Conservation (phyloP, 768 basidiomycete genomes). For the Mycena albidolilacea region DNA sequence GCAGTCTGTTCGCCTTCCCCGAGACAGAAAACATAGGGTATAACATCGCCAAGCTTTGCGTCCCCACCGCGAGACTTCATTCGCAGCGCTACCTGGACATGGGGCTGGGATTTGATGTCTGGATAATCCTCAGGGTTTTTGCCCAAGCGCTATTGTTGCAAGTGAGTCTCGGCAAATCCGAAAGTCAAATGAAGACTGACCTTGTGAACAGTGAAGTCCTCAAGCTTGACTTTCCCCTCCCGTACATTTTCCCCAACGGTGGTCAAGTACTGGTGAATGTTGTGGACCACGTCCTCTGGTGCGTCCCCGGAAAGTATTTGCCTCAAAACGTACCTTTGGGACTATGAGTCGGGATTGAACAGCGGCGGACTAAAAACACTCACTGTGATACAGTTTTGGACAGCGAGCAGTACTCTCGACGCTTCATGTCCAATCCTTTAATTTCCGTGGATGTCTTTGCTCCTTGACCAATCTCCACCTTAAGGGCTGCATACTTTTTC, state of each 20-base stretch:
- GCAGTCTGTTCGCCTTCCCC: slow-evolving; percentile 79
- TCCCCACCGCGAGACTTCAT: slow-evolving; percentile 89
- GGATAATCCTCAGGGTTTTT: slow-evolving; percentile 99
- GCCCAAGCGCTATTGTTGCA: slow-evolving; percentile 80
- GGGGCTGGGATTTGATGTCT: slow-evolving; percentile 94
- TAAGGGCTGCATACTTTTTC: slow-evolving; percentile 99
- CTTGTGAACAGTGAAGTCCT: slow-evolving; percentile 97
- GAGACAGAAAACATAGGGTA: slow-evolving; percentile 95
- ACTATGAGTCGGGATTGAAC: slow-evolving; percentile 6
- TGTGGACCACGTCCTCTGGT: slow-evolving; percentile 90
- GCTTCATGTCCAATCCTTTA: slow-evolving; percentile 99
- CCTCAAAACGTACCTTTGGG: slow-evolving; percentile 86
- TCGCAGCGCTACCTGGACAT: slow-evolving; percentile 95
- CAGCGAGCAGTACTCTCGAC: slow-evolving; percentile 92
- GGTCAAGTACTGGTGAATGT: slow-evolving; percentile 92
- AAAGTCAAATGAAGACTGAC: slow-evolving; percentile 55
- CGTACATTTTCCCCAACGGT: slow-evolving; percentile 85
- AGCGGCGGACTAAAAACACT: slow-evolving; percentile 47
- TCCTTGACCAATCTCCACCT: slow-evolving; percentile 83
- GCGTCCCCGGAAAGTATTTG: slow-evolving; percentile 93
- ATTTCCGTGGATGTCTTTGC: slow-evolving; percentile 86
- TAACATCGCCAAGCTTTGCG: slow-evolving; percentile 91
- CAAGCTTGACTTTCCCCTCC: slow-evolving; percentile 82
- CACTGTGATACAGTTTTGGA: slow-evolving; percentile 96
- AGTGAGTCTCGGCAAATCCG: not conserved